Percentiles rank a stretch among this genome's conserved stretches.
Conservation (phyloP, 2,329 filamentous ascomycete species). For the Sporothrix pallida region DNA sequence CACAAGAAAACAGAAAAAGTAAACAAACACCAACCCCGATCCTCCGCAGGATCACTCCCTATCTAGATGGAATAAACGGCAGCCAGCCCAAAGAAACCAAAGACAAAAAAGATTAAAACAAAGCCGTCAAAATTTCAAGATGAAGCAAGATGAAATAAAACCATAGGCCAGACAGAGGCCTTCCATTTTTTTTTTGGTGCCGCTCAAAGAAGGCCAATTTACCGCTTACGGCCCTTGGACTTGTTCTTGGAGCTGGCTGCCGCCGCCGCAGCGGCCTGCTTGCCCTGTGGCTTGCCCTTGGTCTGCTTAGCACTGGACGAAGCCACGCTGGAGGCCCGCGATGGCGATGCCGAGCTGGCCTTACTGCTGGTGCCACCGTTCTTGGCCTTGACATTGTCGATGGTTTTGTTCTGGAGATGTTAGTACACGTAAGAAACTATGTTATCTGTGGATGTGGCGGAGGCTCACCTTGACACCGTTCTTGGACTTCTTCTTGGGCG, state of each 20-base stretch:
- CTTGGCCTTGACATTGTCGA: conserved; percentile 81
- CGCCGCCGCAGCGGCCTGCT: conserved; percentile 43
- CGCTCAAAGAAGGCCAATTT: not conserved
- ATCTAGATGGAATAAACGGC: conserved; percentile 24
- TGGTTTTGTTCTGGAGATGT: conserved; percentile 78
- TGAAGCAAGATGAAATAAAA: not conserved
- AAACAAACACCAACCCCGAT: conserved; percentile 21
- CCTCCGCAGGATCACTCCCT: conserved; percentile 11
- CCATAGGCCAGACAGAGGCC: too few species aligned
- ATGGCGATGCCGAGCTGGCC: conserved; percentile 75
- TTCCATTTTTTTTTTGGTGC: not conserved
- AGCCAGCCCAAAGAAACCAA: not conserved
- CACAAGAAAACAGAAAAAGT: not conserved
- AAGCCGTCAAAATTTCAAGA: not conserved
- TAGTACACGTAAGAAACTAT: not conserved
- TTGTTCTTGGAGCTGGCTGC: conserved; percentile 35
- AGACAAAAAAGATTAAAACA: not conserved
- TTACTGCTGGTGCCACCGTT: conserved; percentile 67
- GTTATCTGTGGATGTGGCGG: not conserved
- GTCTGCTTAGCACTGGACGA: conserved; percentile 65
- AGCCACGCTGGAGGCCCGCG: conserved; percentile 84
- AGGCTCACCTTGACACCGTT: conserved; percentile 77
- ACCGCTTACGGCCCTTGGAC: conserved; percentile 38
- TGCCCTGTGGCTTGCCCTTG: conserved; percentile 49
- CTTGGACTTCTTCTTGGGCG: conserved; percentile 95